A percentile compares a stretch with the other conserved stretches of the same genome.
Conservation (phyloP, 2,329 filamentous ascomycete species). For the Macroventuria anomochaeta region DNA sequence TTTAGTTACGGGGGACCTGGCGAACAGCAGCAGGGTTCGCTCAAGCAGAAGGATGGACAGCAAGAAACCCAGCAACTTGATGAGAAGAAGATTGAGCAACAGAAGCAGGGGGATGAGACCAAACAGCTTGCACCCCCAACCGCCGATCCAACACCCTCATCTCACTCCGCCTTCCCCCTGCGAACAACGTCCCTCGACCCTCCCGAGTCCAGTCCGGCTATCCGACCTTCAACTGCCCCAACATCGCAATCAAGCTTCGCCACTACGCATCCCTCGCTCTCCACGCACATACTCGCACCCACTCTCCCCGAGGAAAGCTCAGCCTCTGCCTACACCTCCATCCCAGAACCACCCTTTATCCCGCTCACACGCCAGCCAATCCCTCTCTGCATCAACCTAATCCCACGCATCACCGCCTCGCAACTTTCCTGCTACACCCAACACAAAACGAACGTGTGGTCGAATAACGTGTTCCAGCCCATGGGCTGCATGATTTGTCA, state of each 20-base stretch:
- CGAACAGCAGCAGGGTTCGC: slow-evolving; percentile 9
- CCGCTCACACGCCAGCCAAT: slow-evolving; percentile 31
- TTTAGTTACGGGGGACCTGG: slow-evolving; percentile 37
- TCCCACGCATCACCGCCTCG: slow-evolving; percentile 37
- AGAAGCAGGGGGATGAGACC: not conserved
- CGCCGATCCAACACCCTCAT: not conserved
- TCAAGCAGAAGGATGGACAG: slow-evolving; percentile 3
- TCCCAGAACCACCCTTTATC: slow-evolving; percentile 21
- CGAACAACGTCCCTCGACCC: slow-evolving; percentile 21
- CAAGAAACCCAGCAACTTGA: not conserved
- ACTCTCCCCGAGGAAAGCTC: not conserved
- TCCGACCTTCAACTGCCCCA: slow-evolving; percentile 14
- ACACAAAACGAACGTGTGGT: slow-evolving; percentile 38
- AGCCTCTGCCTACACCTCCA: too few species aligned
- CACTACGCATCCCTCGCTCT: not conserved
- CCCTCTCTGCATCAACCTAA: slow-evolving; percentile 19
- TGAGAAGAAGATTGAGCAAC: not conserved
- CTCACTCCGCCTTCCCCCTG: slow-evolving; percentile 4
- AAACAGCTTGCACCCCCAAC: not conserved
- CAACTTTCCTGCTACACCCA: slow-evolving; percentile 44
- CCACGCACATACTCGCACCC: slow-evolving; percentile 1
- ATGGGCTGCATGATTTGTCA: slow-evolving; percentile 48
- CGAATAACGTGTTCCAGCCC: slow-evolving; percentile 42
- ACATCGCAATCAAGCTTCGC: slow-evolving; percentile 8
- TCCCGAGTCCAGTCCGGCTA: slow-evolving; percentile 14